Evolutionary conservation across 305 asterid genomes (phyloP), one percentile per base, ranked within the genome.

Genomic region (Lippia alba): DNA sequence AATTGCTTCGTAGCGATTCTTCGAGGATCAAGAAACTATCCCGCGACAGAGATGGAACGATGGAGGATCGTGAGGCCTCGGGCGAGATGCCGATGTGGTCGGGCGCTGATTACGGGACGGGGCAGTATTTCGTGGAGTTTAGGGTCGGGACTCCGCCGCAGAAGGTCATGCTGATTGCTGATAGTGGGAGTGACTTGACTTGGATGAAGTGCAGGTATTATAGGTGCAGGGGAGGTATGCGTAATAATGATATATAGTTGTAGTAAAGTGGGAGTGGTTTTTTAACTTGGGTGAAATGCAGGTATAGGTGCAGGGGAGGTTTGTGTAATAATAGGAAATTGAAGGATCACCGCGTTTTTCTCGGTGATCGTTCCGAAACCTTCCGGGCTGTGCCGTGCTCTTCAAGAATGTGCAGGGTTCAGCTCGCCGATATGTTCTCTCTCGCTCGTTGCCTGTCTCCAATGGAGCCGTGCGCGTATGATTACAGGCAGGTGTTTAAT

Each of bases 71-170:
- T 11, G 10, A 7, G 8, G 49, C 12, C 12, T 44, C 49, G 12
- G 49, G 49, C 49, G 49, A 44, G 12, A 44, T 44, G 49, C 49
- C 49, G 49, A 44, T 44, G 49, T 8, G 14, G 49, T 44, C 49
- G 49, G 49, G 49, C 49, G 49, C 49, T 44, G 49, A 44, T 44
- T 44, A 44, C 12, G 49, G 49, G 49, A 44, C 49, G 49, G 49
- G 49, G 12, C 49, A 44, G 49, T 44, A 44, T 11, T 44, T 44
- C 49, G 49, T 44, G 49, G 49, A 44, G 49, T 44, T 44, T 44
- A 44, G 10, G 49, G 49, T 44, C 12, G 49, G 49, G 4, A 44
- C 49, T 2, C 12, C 49, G 8, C 14, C 49, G 12, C 49, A 44
- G 49, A 44, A 44, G 12, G 14, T 44, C 12, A 44, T 8, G 49